Evolutionary conservation across 2,329 filamentous ascomycete genomes (phyloP).

Genomic region (Alternaria solani): DNA sequence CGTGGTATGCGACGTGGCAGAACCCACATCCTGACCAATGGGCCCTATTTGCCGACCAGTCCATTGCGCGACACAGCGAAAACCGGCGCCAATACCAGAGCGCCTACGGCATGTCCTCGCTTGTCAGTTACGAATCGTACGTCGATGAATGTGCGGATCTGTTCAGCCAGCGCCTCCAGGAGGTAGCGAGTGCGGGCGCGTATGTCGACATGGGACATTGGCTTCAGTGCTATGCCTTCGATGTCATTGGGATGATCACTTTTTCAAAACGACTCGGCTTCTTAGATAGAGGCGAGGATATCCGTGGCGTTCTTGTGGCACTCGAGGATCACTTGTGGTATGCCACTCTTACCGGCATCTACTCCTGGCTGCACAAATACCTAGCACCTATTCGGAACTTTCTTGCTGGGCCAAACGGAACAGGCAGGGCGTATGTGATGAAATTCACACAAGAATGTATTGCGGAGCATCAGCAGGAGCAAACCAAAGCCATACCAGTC

Average conservation of each 20-base stretch:
- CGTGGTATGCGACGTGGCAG: constrained; percentile 29
- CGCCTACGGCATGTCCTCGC: constrained; percentile 21
- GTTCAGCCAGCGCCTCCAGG: constrained; percentile 39
- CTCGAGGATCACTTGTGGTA: constrained; percentile 18
- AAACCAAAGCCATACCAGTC: constrained; percentile 14
- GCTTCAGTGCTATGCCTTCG: constrained; percentile 52
- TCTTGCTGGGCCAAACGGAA: constrained; percentile 39
- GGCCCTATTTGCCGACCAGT: constrained; percentile 50
- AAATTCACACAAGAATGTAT: constrained; percentile 29
- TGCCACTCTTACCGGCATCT: constrained; percentile 11
- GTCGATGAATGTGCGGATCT: constrained; percentile 50
- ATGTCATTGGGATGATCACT: constrained; percentile 47
- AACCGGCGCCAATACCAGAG: constrained; percentile 40
- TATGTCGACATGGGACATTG: constrained; percentile 34
- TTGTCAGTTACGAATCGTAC: constrained; percentile 50
- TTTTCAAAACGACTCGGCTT: constrained; percentile 31
- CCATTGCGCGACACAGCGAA: constrained; percentile 50
- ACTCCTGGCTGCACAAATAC: constrained; percentile 44
- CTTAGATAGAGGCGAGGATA: constrained; percentile 24
- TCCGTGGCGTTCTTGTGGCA: constrained; percentile 11
- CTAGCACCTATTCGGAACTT: constrained; percentile 48
- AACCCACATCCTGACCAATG: constrained; percentile 35
- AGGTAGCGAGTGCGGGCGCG: constrained; percentile 33
- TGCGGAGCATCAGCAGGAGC: constrained; percentile 21
- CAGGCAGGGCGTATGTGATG: constrained; percentile 42